phyloP scores from a whole-genome alignment of 495 filamentous ascomycete species.

The Lasiosphaeria hispida region DNA sequence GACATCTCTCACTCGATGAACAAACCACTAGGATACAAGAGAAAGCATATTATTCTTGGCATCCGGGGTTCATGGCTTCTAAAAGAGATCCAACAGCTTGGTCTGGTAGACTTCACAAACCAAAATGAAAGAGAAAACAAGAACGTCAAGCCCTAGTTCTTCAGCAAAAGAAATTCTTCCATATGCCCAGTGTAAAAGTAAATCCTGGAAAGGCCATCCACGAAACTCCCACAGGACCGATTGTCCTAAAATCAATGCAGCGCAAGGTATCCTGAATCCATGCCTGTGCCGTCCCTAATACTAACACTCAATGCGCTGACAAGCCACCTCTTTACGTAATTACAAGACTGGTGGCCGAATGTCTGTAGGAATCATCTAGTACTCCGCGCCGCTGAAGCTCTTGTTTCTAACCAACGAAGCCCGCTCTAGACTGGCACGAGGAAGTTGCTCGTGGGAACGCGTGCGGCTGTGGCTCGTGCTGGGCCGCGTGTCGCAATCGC shows the following conservation, averaged over 20 bases:
- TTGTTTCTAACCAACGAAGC: conserved; percentile 44
- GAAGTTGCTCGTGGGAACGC: conserved; percentile 30
- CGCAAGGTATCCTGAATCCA: conserved; percentile 2
- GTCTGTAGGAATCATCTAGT: conserved; percentile 21
- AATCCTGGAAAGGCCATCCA: not conserved
- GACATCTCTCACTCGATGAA: too few species aligned
- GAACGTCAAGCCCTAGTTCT: not conserved
- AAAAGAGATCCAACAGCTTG: too few species aligned
- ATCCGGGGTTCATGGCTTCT: too few species aligned
- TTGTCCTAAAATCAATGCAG: conserved; percentile 5
- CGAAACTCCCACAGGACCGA: conserved; percentile 4
- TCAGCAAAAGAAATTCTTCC: not conserved
- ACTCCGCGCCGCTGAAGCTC: conserved; percentile 47
- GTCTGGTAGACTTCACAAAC: too few species aligned
- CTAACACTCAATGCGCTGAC: not conserved
- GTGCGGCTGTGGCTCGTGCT: conserved; percentile 28
- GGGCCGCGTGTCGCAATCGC: conserved; percentile 26
- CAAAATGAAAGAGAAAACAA: not conserved
- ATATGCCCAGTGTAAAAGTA: not conserved
- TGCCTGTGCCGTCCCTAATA: not conserved
- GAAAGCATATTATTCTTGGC: too few species aligned
- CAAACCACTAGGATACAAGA: too few species aligned
- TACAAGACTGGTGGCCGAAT: not conserved
- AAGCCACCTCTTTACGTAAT: not conserved
- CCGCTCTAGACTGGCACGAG: conserved; percentile 42